Evolutionary conservation across 441 rosid species (phyloP).

Genomic region (Capsella rubella): DNA sequence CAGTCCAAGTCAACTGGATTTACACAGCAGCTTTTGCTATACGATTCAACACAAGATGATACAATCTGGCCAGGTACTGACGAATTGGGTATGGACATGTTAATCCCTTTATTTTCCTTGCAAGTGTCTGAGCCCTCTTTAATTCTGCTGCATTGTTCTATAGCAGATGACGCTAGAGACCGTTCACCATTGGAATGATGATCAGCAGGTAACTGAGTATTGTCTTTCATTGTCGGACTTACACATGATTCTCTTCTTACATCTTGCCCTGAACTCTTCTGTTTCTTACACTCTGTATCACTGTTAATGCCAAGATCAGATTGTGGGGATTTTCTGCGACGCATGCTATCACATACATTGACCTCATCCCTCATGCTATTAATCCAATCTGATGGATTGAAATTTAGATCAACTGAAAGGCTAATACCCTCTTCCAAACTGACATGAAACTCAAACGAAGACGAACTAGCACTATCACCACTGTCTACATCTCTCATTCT

Average conservation of each 20-base stretch:
- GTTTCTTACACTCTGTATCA: conserved; percentile 56
- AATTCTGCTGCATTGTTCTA: conserved; percentile 35
- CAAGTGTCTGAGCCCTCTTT: conserved; percentile 45
- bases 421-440: conserved; percentile 77
- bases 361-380: conserved; percentile 63
- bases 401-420: conserved; percentile 78
- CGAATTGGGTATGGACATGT: conserved; percentile 46
- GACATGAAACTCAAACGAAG: conserved; percentile 76
- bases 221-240: conserved; percentile 46
- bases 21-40: conserved; percentile 45
- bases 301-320: conserved; percentile 51
- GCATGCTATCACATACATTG: conserved; percentile 52
- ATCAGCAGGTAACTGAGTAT: conserved; percentile 39
- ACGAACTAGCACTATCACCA: conserved; percentile 50
- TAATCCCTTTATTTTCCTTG: conserved; percentile 44
- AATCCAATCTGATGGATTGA: conserved; percentile 74
- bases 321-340: conserved; percentile 50
- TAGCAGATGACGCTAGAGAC: conserved; percentile 44
- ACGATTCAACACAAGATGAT: conserved; percentile 46
- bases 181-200: conserved; percentile 47
- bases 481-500: conserved; percentile 41
- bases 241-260: conserved; percentile 44
- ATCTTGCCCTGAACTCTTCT: conserved; percentile 48
- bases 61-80: conserved; percentile 47
- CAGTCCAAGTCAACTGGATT: conserved; percentile 50